Evolutionary conservation across 2,329 filamentous ascomycete genomes (phyloP), one percentile per base, ranked within the genome.

Genomic region (Trichocomaceae sp.): DNA sequence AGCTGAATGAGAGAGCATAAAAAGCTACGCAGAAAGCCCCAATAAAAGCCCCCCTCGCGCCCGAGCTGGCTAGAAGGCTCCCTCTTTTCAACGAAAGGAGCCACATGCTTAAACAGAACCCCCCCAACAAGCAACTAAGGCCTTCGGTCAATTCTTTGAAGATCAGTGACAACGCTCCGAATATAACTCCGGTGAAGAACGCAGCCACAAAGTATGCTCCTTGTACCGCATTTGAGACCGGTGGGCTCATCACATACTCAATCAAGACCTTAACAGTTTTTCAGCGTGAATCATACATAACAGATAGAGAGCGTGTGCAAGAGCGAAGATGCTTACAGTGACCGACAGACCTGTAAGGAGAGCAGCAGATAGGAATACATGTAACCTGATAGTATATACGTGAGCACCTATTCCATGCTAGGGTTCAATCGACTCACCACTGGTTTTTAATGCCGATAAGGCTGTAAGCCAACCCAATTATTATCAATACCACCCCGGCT

Each of bases 21-120:
- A 79, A 80, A 5, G 75, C 83, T 9, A 85, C 66, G 5, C 85
- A 85, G 60, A 96, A 85, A 26, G 78, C 81, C 5, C 82, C 79
- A 59, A 96, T 92, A 62, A 97, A 86, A 20, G 87, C 84, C 9
- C 83, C 80, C 66, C 85, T 90, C 3, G 83, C 78, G 15, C 77
- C 75, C 0, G 78, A 78, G 2, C 79, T 77, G 4, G 77, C 75
- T 41, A 96, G 76, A 33, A 96, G 75, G 1, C 91, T 90, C 6
- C 90, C 91, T 0, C 84, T 78, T 54, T 83, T 85, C 44, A 96
- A 72, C 22, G 85, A 85, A 46, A 96, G 77, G 50, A 97, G 77
- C 92, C 92, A 97, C 90, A 95, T 95, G 66, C 85, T 84, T 7
- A 93, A 67, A 60, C 85, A 90, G 68, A 93, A 95, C 0, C 90